Evolutionary conservation across 495 filamentous ascomycete species (phyloP).

Genomic region (Daldinia vernicosa): DNA sequence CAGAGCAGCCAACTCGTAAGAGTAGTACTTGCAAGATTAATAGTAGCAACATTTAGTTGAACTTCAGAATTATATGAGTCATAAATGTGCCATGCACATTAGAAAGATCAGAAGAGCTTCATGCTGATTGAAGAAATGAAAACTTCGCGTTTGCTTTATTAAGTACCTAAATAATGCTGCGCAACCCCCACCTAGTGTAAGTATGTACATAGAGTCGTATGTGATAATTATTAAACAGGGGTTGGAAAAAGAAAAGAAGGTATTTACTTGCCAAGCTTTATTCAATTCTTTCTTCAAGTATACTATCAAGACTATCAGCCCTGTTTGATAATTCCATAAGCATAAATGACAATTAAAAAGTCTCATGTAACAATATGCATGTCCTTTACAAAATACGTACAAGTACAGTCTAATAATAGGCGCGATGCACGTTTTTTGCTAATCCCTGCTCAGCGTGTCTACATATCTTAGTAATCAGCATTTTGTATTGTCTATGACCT

Average conservation of each 20-base stretch:
- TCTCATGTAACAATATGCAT: not conserved
- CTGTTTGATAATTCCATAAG: too few species aligned
- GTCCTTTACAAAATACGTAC: not conserved
- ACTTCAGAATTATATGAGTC: not conserved
- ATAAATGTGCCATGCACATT: not conserved
- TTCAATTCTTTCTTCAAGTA: not conserved
- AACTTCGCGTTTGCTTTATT: not conserved
- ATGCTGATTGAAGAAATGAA: not conserved
- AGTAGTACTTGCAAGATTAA: not conserved
- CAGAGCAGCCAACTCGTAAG: not conserved
- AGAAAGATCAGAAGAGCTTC: not conserved
- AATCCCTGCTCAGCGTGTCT: slow-evolving; percentile 17
- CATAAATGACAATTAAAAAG: not conserved
- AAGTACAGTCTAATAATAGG: slow-evolving; percentile 25
- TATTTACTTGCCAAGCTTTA: not conserved
- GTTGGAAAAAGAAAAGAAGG: not conserved
- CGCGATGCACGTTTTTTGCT: not conserved
- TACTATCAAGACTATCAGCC: not conserved
- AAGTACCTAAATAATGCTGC: not conserved
- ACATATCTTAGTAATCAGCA: slow-evolving; percentile 34
- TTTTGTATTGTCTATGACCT: slow-evolving; percentile 1
- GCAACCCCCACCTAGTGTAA: not conserved
- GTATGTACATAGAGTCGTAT: not conserved
- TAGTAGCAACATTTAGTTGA: not conserved
- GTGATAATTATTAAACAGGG: not conserved